phyloP scores from a whole-genome alignment of 305 asterid genomes.

The Fraxinus sp. region DNA sequence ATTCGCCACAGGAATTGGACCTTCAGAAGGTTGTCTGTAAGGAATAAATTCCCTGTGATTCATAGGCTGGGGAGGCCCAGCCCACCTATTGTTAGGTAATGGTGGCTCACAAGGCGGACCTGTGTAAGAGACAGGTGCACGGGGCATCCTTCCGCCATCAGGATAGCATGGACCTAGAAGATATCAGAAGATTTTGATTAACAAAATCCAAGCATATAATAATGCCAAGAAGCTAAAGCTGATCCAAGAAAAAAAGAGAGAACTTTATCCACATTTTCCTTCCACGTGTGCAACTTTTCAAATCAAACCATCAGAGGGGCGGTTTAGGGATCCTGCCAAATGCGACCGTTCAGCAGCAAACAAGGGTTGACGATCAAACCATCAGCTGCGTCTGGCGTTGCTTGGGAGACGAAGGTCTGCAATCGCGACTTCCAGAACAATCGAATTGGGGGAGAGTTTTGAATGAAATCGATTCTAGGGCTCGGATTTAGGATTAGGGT shows the following conservation, averaged over 20 bases:
- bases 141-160: slow-evolving; percentile 52
- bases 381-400: too few species aligned
- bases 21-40: slow-evolving; percentile 66
- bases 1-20: slow-evolving; percentile 62
- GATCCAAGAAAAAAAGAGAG: neutral
- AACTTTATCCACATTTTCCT: slow-evolving; percentile 35
- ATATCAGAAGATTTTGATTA: slow-evolving; percentile 4
- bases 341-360: too few species aligned
- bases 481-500: too few species aligned
- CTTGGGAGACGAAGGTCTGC: too few species aligned
- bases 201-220: slow-evolving; percentile 8
- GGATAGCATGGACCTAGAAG: slow-evolving; percentile 66
- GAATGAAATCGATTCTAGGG: too few species aligned
- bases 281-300: too few species aligned
- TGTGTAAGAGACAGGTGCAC: slow-evolving; percentile 45
- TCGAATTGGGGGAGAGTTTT: too few species aligned
- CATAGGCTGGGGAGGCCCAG: slow-evolving; percentile 52
- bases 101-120: slow-evolving; percentile 62
- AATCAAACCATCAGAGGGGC: too few species aligned
- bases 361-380: too few species aligned
- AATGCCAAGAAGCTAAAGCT: slow-evolving; percentile 5
- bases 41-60: slow-evolving; percentile 57
- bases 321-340: too few species aligned
- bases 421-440: too few species aligned
- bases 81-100: slow-evolving; percentile 58